These are phyloP conservation scores for Isabelozyma pseudorhagii DNA, from an alignment of 805 yeast species.

Conservation along the genomic window DNA sequence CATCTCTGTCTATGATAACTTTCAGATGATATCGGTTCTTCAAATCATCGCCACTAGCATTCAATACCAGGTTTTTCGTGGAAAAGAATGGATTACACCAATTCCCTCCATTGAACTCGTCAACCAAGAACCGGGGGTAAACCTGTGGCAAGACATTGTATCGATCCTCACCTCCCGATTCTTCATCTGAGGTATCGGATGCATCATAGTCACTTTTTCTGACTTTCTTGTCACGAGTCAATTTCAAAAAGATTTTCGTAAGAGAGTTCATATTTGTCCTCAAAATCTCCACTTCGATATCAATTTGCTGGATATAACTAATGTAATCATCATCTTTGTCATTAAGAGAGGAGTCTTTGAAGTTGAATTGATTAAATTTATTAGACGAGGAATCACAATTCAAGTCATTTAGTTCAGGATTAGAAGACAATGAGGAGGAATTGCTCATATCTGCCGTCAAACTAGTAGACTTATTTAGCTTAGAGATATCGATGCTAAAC, in stretches of 20 bases:
- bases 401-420: not conserved
- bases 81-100: slow-evolving; percentile 69
- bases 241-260: slow-evolving; percentile 24
- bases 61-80: slow-evolving; percentile 31
- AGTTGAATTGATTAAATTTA: not conserved
- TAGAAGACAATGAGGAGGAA: not conserved
- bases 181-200: slow-evolving; percentile 34
- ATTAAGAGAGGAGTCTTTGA: not conserved
- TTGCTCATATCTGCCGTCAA: not conserved
- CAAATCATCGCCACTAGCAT: slow-evolving; percentile 42
- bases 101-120: slow-evolving; percentile 73
- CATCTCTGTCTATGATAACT: slow-evolving; percentile 49
- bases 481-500: slow-evolving; percentile 27
- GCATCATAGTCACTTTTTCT: slow-evolving; percentile 33
- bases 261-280: slow-evolving; percentile 28
- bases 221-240: slow-evolving; percentile 32
- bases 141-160: slow-evolving; percentile 54
- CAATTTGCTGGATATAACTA: slow-evolving; percentile 36
- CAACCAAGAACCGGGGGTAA: slow-evolving; percentile 64
- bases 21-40: slow-evolving; percentile 42
- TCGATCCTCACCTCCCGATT: slow-evolving; percentile 26
- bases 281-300: slow-evolving; percentile 35
- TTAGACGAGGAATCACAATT: not conserved
- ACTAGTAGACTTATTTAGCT: slow-evolving; percentile 19
- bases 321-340: slow-evolving; percentile 7